These are phyloP conservation scores for Ensete glaucum DNA, from an alignment of 176 grass and related monocot species.

Conservation along the genomic window DNA sequence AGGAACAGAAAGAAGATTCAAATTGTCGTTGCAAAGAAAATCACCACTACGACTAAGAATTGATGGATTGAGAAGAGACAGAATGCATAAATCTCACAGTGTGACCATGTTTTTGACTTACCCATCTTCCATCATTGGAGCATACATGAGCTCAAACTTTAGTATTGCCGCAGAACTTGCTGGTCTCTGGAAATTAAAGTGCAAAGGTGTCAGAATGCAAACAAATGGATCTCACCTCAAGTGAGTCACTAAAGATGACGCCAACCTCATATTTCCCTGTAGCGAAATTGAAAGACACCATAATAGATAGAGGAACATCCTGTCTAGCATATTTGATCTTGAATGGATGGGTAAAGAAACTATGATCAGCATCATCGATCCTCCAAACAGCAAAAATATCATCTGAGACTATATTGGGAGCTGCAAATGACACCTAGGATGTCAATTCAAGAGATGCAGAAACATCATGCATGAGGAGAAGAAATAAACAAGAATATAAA, in stretches of 20 bases:
- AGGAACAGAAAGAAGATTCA: slow-evolving; percentile 25
- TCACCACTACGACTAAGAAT: slow-evolving; percentile 2
- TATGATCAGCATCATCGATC: slow-evolving; percentile 75
- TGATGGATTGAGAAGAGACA: not conserved
- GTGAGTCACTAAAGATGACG: slow-evolving; percentile 11
- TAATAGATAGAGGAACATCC: slow-evolving; percentile 76
- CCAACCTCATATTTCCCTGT: slow-evolving; percentile 64
- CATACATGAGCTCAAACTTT: slow-evolving; percentile 86
- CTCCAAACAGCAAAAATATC: slow-evolving; percentile 62
- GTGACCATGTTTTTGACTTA: slow-evolving; percentile 27
- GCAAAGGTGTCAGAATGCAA: slow-evolving; percentile 1
- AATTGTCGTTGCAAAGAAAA: not conserved
- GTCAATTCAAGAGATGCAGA: slow-evolving; percentile 38
- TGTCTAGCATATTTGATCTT: slow-evolving; percentile 83
- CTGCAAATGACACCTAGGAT: slow-evolving; percentile 87
- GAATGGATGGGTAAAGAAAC: slow-evolving; percentile 87
- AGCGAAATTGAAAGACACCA: slow-evolving; percentile 86
- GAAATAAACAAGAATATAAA: too few species aligned
- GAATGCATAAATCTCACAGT: slow-evolving; percentile 1
- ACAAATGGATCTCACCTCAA: slow-evolving; percentile 5
- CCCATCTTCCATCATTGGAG: slow-evolving; percentile 38
- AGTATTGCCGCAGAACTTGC: slow-evolving; percentile 59
- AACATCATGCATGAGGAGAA: not conserved
- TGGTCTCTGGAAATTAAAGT: slow-evolving; percentile 48
- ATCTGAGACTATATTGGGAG: slow-evolving; percentile 50